Conservation (phyloP, 1,139 yeast genomes). For the Barnettozyma hawaiiensis region DNA sequence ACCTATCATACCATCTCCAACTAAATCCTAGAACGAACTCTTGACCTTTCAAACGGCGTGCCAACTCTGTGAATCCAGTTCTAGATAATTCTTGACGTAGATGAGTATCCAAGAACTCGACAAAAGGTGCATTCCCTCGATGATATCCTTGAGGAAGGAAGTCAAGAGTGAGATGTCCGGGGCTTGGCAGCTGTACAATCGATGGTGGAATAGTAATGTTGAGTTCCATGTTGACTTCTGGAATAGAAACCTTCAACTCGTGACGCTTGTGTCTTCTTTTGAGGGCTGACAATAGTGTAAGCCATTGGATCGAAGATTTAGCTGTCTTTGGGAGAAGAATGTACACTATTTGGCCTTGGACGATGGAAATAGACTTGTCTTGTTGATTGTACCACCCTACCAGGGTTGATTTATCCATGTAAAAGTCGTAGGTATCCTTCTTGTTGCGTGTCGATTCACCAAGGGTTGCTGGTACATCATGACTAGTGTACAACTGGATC, state of each 20-base stretch:
- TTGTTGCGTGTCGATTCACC: neutral
- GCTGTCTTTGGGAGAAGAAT: constrained; percentile 52
- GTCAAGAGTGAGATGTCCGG: constrained; percentile 13
- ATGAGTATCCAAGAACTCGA: constrained; percentile 32
- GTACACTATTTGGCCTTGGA: constrained; percentile 38
- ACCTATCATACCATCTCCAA: constrained; percentile 63
- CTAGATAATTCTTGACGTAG: constrained; percentile 19
- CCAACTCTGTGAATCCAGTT: constrained; percentile 21
- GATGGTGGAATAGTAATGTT: constrained; percentile 37
- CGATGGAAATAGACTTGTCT: constrained; percentile 62
- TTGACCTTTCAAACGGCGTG: constrained; percentile 21
- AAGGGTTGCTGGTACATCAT: constrained; percentile 16
- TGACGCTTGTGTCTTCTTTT: constrained; percentile 25
- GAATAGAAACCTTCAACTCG: constrained; percentile 40
- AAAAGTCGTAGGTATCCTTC: constrained; percentile 27
- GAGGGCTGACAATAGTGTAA: constrained; percentile 46
- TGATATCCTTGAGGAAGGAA: constrained; percentile 32
- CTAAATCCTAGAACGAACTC: constrained; percentile 44
- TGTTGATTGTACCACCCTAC: constrained; percentile 56
- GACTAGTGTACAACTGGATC: constrained; percentile 54
- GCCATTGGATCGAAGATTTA: constrained; percentile 54
- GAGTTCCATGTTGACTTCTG: constrained; percentile 43
- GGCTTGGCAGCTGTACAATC: constrained; percentile 18
- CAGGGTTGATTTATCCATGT: constrained; percentile 22
- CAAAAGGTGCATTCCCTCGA: constrained; percentile 30